Percentiles rank a stretch among this genome's conserved stretches.
These are phyloP conservation scores for Sordaria brevicollis DNA, from an alignment of 495 filamentous ascomycete species.

Conservation along the genomic window DNA sequence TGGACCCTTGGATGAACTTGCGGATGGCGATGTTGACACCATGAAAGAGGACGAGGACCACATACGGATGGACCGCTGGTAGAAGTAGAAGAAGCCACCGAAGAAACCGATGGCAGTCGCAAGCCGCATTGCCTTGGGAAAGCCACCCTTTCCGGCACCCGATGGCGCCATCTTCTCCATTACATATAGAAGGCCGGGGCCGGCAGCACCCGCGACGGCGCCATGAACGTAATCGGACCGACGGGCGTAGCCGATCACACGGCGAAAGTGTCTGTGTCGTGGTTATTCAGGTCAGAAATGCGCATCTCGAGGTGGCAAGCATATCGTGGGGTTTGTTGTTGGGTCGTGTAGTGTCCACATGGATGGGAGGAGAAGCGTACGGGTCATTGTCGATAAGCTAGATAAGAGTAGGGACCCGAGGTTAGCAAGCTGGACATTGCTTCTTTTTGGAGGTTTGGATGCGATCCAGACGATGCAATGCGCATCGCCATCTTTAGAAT, in stretches of 20 bases:
- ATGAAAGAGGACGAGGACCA: conserved; percentile 6
- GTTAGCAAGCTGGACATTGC: conserved; percentile 1
- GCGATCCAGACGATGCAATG: conserved; percentile 6
- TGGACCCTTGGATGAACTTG: neutral
- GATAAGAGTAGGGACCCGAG: neutral
- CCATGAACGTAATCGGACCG: conserved; percentile 69
- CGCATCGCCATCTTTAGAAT: neutral
- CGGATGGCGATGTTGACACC: neutral
- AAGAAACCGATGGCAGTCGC: conserved; percentile 55
- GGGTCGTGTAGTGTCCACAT: neutral
- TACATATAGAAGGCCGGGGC: conserved; percentile 59
- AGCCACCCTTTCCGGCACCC: conserved; percentile 65
- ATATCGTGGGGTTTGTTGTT: neutral
- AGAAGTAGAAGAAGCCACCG: conserved; percentile 71
- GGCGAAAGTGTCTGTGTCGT: conserved; percentile 65
- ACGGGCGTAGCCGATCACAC: conserved; percentile 80
- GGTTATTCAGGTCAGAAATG: conserved; percentile 15
- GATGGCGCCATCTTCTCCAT: conserved; percentile 81
- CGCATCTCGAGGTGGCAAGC: neutral
- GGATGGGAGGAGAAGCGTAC: conserved; percentile 49
- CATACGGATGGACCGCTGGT: conserved; percentile 55
- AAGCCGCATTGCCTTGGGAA: conserved; percentile 73
- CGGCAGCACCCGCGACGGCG: conserved; percentile 49
- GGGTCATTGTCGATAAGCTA: conserved; percentile 97
- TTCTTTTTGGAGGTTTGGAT: conserved; percentile 4